Conservation (phyloP, 2,329 filamentous ascomycete genomes). For the Orbilia javanica region DNA sequence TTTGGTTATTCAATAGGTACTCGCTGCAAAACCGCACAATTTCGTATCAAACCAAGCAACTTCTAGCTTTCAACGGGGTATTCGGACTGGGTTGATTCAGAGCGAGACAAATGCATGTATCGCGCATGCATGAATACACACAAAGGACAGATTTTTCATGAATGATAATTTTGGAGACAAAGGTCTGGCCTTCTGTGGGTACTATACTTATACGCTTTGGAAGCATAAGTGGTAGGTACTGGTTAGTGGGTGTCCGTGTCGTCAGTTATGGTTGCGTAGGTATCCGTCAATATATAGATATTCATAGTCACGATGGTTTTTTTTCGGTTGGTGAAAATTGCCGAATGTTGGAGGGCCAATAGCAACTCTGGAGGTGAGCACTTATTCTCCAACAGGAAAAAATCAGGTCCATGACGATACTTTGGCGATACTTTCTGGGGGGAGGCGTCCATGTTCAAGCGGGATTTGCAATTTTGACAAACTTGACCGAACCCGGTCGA, state of each 20-base stretch:
- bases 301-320: conserved; percentile 5
- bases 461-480: neutral
- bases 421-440: too few species aligned
- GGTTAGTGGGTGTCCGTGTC: neutral
- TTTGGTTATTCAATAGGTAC: neutral
- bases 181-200: neutral
- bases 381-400: conserved; percentile 10
- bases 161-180: conserved; percentile 1
- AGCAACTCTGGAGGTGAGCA: neutral
- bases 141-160: neutral
- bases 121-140: neutral
- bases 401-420: conserved; percentile 31
- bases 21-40: neutral
- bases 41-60: neutral
- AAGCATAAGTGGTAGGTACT: too few species aligned
- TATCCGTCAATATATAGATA: neutral
- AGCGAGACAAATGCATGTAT: neutral
- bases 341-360: neutral
- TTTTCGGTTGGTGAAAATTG: neutral
- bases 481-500: conserved; percentile 10
- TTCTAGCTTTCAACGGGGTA: neutral
- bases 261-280: neutral
- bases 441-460: too few species aligned
- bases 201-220: too few species aligned
- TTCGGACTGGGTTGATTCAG: neutral